These are phyloP conservation scores for Poronia punctata DNA, from an alignment of 495 filamentous ascomycete genomes.

Conservation along the genomic window DNA sequence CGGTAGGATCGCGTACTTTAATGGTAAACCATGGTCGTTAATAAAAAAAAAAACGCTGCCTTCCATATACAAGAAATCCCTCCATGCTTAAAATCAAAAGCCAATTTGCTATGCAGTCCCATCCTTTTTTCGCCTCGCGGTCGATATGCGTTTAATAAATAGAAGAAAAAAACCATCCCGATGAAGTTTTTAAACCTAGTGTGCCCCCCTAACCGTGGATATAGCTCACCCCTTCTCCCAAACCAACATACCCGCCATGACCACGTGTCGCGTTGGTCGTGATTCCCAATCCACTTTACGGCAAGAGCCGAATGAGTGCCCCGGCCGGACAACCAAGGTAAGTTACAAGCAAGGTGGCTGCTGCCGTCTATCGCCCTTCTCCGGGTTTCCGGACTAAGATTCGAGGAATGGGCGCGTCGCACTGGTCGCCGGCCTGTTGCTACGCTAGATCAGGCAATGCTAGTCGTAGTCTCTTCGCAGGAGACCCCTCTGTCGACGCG, in stretches of 20 bases:
- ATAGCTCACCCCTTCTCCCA: not conserved
- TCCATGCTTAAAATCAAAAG: too few relatives aligned
- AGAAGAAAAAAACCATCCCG: not conserved
- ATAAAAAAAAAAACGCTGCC: too few relatives aligned
- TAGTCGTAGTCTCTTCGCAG: conserved; percentile 1
- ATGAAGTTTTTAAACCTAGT: not conserved
- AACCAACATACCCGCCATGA: too few relatives aligned
- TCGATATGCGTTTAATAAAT: conserved; percentile 4
- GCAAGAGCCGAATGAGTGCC: too few relatives aligned
- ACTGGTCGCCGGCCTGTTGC: conserved; percentile 7
- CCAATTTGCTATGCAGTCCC: not conserved
- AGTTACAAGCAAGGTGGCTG: too few relatives aligned
- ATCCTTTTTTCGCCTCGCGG: not conserved
- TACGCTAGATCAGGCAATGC: conserved; percentile 9
- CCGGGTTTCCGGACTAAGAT: conserved; percentile 6
- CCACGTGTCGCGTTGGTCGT: too few relatives aligned
- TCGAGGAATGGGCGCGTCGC: conserved; percentile 21
- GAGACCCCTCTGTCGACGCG: not conserved
- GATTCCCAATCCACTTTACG: too few relatives aligned
- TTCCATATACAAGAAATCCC: too few relatives aligned
- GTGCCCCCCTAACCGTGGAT: not conserved
- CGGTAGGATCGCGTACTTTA: too few relatives aligned
- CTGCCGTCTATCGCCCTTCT: not conserved
- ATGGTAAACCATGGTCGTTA: too few relatives aligned
- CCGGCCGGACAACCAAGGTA: too few relatives aligned